Conservation (phyloP, 192 early-diverging fungal genomes). For the Dispira parvispora region DNA sequence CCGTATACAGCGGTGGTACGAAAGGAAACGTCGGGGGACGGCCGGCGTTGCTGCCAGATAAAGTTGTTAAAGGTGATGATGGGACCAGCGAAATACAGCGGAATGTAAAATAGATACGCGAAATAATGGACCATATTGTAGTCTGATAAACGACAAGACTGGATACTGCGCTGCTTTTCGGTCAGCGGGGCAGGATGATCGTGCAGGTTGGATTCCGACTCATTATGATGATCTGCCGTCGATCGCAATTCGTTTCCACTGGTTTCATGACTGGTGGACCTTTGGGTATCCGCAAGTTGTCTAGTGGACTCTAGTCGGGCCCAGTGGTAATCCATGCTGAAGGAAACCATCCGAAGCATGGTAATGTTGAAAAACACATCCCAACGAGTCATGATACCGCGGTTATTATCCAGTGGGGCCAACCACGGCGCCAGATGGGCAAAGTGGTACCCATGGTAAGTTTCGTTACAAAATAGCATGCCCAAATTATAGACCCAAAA, state of each 20-base stretch:
- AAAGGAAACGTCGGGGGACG: slow-evolving; percentile 21
- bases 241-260: not conserved
- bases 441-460: slow-evolving; percentile 58
- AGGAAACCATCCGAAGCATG: slow-evolving; percentile 81
- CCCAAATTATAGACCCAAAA: slow-evolving; percentile 72
- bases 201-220: slow-evolving; percentile 2
- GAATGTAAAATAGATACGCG: slow-evolving; percentile 71
- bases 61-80: slow-evolving; percentile 93
- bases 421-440: slow-evolving; percentile 25
- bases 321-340: slow-evolving; percentile 91
- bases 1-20: slow-evolving; percentile 34
- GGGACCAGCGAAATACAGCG: slow-evolving; percentile 86
- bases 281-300: too few relatives aligned
- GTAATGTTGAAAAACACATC: slow-evolving; percentile 77
- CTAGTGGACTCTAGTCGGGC: slow-evolving; percentile 8
- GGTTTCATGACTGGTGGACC: not conserved
- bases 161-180: slow-evolving; percentile 41
- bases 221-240: not conserved
- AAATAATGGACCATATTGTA: slow-evolving; percentile 69
- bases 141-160: slow-evolving; percentile 34
- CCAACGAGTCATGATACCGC: slow-evolving; percentile 69
- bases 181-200: slow-evolving; percentile 13
- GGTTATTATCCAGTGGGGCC: slow-evolving; percentile 48
- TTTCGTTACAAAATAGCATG: slow-evolving; percentile 67
- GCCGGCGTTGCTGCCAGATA: slow-evolving; percentile 54